phyloP scores from a whole-genome alignment of 116 monocot genomes.

The Trichopus zeylanicus region DNA sequence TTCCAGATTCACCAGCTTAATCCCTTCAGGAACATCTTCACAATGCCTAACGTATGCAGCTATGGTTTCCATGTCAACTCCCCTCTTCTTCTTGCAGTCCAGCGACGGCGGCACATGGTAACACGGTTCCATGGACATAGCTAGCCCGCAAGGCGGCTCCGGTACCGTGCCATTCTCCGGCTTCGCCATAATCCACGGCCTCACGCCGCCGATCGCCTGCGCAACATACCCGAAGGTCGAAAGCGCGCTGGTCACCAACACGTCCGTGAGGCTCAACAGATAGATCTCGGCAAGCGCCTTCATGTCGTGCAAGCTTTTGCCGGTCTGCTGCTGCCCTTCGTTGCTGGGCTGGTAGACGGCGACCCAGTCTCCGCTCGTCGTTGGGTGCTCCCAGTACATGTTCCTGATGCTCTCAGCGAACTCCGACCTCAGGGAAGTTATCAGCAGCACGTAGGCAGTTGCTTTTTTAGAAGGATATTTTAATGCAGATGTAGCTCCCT shows the following conservation, averaged over 20 bases:
- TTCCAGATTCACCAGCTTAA: too few relatives aligned
- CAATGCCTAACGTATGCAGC: too few relatives aligned
- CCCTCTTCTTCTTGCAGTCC: too few relatives aligned
- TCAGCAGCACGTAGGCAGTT: too few relatives aligned
- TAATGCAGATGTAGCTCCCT: not conserved
- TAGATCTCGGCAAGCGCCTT: slow-evolving; percentile 37
- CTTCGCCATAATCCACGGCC: slow-evolving; percentile 12
- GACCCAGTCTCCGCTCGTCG: slow-evolving; percentile 9
- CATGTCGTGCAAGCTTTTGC: slow-evolving; percentile 15
- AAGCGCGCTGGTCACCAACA: slow-evolving; percentile 20
- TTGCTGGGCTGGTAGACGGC: slow-evolving; percentile 29
- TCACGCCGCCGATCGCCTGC: slow-evolving; percentile 23
- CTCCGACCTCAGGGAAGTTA: slow-evolving; percentile 13
- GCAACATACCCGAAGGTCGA: slow-evolving; percentile 39
- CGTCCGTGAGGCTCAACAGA: slow-evolving; percentile 23
- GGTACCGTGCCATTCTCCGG: not conserved
- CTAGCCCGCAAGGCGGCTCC: not conserved
- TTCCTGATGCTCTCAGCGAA: slow-evolving; percentile 16
- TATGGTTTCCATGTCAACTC: too few relatives aligned
- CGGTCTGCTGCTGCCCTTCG: slow-evolving; percentile 21
- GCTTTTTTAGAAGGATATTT: too few relatives aligned
- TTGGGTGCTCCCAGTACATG: slow-evolving; percentile 25
- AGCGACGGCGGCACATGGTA: too few relatives aligned
- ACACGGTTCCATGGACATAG: slow-evolving; percentile 6
- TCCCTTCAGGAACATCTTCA: too few relatives aligned